Evolutionary conservation across 495 filamentous ascomycete genomes (phyloP), one percentile per base, ranked within the genome.

Genomic region (Talaromyces thailandensis): DNA sequence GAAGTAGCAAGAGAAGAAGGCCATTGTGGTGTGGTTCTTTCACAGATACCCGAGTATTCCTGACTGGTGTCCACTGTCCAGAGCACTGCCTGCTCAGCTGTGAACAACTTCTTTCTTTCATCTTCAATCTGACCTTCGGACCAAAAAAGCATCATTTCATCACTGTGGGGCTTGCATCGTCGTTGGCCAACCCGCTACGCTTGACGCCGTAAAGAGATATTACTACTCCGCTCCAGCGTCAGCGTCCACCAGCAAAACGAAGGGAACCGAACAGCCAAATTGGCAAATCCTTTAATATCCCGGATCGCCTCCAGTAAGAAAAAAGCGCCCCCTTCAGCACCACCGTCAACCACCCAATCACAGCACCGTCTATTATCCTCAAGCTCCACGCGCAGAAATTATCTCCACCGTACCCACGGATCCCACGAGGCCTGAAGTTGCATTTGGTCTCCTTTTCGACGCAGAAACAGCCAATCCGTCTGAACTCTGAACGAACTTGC

Each of bases 361-460:
- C 14, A 60, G 63, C 67, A 61, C 68, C 65, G 67, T 73, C 77
- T 73, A 77, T 73, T 79, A 74, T 71, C 43, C 43, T 21, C 43
- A 48, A 48, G 43, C 43, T 48, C 43, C 43, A 48, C 43, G 43
- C 43, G 43, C 43, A 48, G 43, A 48, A 21, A 48, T 48, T 48
- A 48, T 48, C 43, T 48, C 43, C 43, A 48, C 43, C 43, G 43
- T 23, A 48, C 43, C 43, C 43, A 48, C 43, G 43, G 43, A 48
- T 48, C 43, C 75, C 76, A 78, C 76, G 73, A 77, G 74, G 67
- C 63, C 63, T 67, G 53, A 43, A n/a, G 59, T 65, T 68, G 58
- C 53, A 64, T 65, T 64, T 64, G 69, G 63, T 60, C 59, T 65
- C 57, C 66, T 72, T 66, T 70, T 70, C 64, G 70, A 63, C 63